Conservation (phyloP, 352 stramenopile genomes). For the Globisporangium irregulare region DNA sequence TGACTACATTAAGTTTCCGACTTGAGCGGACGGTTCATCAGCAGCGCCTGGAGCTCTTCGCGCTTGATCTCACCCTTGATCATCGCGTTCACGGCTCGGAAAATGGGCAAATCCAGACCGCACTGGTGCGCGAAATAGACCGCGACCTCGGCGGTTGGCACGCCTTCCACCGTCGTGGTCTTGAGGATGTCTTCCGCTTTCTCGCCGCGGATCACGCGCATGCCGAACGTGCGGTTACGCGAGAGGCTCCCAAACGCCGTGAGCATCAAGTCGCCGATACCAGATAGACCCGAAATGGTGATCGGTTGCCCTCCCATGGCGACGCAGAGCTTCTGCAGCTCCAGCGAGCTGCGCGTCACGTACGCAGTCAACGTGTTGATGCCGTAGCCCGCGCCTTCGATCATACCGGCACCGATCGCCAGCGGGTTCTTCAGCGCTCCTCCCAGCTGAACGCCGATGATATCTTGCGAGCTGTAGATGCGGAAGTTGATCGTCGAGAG, state of each 20-base stretch:
- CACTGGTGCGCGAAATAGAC: conserved; percentile 90
- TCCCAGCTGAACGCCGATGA: conserved; percentile 95
- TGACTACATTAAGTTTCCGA: conserved; percentile 52
- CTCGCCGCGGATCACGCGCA: conserved; percentile 91
- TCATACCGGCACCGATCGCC: conserved; percentile 96
- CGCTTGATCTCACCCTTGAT: conserved; percentile 76
- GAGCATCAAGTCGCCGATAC: conserved; percentile 93
- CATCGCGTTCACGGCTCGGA: conserved; percentile 82
- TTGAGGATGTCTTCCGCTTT: conserved; percentile 93
- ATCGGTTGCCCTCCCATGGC: conserved; percentile 93
- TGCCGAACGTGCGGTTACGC: conserved; percentile 94
- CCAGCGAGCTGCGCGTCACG: conserved; percentile 94
- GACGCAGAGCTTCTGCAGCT: conserved; percentile 95
- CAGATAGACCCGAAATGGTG: conserved; percentile 93
- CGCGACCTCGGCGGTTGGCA: conserved; percentile 94
- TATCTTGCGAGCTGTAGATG: conserved; percentile 92
- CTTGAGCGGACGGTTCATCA: conserved; percentile 82
- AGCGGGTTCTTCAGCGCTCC: conserved; percentile 98
- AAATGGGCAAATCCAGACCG: conserved; percentile 90
- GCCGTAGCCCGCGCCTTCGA: conserved; percentile 94
- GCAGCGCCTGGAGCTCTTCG: conserved; percentile 68
- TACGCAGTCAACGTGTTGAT: conserved; percentile 95
- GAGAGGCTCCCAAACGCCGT: conserved; percentile 96
- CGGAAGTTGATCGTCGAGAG: conserved; percentile 91
- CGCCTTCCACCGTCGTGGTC: conserved; percentile 90